These are phyloP conservation scores for Pecoramyces ruminantium DNA, from an alignment of 192 early-diverging fungal genomes.

Conservation along the genomic window DNA sequence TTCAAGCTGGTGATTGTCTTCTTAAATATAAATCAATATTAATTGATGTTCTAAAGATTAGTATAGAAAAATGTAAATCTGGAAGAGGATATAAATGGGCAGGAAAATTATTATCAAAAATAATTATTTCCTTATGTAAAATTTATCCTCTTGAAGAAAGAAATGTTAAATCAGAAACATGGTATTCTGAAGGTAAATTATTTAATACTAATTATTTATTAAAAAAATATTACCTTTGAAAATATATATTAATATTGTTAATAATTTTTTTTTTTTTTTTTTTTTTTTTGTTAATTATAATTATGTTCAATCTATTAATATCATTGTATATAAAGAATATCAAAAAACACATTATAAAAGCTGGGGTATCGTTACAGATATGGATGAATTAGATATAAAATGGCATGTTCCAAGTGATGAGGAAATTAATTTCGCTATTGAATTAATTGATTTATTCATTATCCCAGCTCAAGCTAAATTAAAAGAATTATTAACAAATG, in stretches of 20 bases:
- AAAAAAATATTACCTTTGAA: no score
- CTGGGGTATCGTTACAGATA: conserved; percentile 52
- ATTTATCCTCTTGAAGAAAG: conserved; percentile 41
- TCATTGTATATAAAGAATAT: background rate
- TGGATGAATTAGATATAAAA: conserved; percentile 30
- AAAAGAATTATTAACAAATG: conserved; percentile 18
- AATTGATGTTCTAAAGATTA: conserved; percentile 18
- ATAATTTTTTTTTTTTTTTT: no score
- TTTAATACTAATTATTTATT: no score
- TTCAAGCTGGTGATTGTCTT: conserved; percentile 20
- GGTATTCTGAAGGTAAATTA: conserved; percentile 27
- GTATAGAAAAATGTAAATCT: conserved; percentile 32
- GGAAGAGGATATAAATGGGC: conserved; percentile 54
- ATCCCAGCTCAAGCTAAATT: conserved; percentile 16
- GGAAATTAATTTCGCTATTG: conserved; percentile 50
- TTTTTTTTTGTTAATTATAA: no score
- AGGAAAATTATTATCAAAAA: conserved; percentile 30
- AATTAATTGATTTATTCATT: conserved; percentile 36
- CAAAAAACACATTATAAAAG: conserved; percentile 38
- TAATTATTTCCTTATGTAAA: conserved; percentile 20
- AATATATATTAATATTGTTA: no score
- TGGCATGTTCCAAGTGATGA: conserved; percentile 63
- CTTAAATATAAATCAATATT: conserved; percentile 30
- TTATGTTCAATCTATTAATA: no score
- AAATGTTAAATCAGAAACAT: conserved; percentile 22